Evolutionary conservation across 1,139 yeast genomes (phyloP).

Genomic region (Saccharomycopsis hybrid): DNA sequence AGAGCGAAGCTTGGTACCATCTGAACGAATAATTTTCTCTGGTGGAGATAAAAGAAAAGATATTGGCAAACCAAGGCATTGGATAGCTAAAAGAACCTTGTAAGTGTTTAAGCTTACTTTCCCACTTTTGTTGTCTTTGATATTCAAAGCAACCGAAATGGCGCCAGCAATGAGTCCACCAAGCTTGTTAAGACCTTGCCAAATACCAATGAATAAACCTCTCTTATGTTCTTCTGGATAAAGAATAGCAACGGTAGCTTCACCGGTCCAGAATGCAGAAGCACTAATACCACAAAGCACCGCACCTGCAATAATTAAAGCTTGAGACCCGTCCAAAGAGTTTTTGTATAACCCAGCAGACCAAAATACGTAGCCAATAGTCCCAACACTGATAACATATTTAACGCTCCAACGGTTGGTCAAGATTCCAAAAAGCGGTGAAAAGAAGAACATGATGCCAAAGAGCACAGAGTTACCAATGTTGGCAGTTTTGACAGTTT

Average conservation of each 20-base stretch:
- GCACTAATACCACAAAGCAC: slow-evolving; percentile 25
- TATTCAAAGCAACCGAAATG: slow-evolving; percentile 25
- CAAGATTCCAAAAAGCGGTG: no score
- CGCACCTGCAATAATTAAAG: slow-evolving; percentile 26
- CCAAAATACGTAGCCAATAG: slow-evolving; percentile 26
- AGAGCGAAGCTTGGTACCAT: no score
- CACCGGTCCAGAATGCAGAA: slow-evolving; percentile 27
- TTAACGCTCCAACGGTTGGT: no score
- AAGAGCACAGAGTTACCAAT: no score
- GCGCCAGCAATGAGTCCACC: slow-evolving; percentile 28
- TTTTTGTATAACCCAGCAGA: slow-evolving; percentile 28
- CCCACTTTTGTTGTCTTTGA: slow-evolving; percentile 21
- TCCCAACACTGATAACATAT: slow-evolving; percentile 19
- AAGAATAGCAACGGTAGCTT: slow-evolving; percentile 26
- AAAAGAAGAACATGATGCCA: no score
- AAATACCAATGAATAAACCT: slow-evolving; percentile 27
- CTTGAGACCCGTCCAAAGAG: slow-evolving; percentile 26
- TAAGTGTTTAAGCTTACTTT: slow-evolving; percentile 26
- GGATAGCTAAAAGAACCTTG: slow-evolving; percentile 25
- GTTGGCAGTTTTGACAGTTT: no score
- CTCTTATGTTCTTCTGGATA: slow-evolving; percentile 25
- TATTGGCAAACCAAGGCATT: slow-evolving; percentile 23
- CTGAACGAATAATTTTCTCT: no score
- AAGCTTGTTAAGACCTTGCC: slow-evolving; percentile 26
- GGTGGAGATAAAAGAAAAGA: no score